phyloP scores from a whole-genome alignment of 768 basidiomycete genomes.

The Kwoniella bestiolae region DNA sequence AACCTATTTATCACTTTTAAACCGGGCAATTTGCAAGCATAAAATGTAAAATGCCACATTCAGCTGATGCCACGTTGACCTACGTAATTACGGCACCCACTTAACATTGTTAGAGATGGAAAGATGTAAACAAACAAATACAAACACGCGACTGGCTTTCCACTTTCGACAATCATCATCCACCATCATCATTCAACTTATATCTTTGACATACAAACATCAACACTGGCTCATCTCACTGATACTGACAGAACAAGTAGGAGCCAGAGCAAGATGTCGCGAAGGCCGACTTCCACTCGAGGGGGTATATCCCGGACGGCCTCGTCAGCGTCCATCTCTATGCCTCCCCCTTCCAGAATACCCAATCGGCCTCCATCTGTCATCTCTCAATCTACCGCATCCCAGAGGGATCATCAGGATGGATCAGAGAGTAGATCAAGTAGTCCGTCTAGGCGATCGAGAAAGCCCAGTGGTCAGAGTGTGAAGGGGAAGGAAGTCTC shows the following conservation, averaged over 20 bases:
- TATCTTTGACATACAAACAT: too few relatives aligned
- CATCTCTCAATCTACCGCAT: constrained; percentile 29
- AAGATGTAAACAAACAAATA: constrained; percentile 34
- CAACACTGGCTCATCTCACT: too few relatives aligned
- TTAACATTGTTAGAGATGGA: neutral
- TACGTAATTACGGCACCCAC: neutral
- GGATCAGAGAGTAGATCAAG: constrained; percentile 16
- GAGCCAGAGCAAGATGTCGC: constrained; percentile 35
- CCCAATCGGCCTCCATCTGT: constrained; percentile 42
- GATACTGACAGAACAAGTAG: neutral
- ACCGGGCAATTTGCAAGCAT: neutral
- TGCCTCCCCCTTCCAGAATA: constrained; percentile 50
- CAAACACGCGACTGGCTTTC: constrained; percentile 40
- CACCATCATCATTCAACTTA: constrained; percentile 8
- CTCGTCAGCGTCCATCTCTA: constrained; percentile 41
- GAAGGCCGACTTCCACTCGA: constrained; percentile 28
- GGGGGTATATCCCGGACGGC: constrained; percentile 29
- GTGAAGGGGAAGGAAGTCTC: constrained; percentile 17
- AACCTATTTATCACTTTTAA: neutral
- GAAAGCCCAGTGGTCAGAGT: constrained; percentile 13
- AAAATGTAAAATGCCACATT: constrained; percentile 8
- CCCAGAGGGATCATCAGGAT: constrained; percentile 11
- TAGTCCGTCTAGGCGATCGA: constrained; percentile 28
- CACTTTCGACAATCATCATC: too few relatives aligned
- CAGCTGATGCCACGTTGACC: neutral